phyloP scores from a whole-genome alignment of 1,284 basidiomycete species.

The Leccinum subfulvum region DNA sequence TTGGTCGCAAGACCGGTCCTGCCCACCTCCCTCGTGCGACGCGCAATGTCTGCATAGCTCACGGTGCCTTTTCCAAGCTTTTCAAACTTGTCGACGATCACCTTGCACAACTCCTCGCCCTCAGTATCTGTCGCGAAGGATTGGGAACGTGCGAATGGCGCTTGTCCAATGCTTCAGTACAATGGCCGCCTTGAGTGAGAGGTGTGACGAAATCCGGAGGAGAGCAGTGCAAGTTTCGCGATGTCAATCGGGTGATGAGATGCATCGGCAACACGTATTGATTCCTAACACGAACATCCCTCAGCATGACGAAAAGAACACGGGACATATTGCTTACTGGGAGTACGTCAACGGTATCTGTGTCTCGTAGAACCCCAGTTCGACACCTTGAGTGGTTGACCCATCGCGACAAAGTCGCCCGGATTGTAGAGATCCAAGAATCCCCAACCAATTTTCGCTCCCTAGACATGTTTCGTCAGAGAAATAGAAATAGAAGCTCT shows the following conservation, averaged over 20 bases:
- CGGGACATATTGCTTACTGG: slow-evolving; percentile 53
- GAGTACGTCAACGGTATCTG: slow-evolving; percentile 92
- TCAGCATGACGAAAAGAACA: not conserved
- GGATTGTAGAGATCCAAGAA: slow-evolving; percentile 94
- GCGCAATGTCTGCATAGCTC: slow-evolving; percentile 94
- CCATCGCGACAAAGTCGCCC: slow-evolving; percentile 87
- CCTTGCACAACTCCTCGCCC: slow-evolving; percentile 77
- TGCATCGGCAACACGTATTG: slow-evolving; percentile 73
- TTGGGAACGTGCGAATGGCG: slow-evolving; percentile 78
- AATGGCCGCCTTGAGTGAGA: slow-evolving; percentile 80
- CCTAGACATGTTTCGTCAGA: slow-evolving; percentile 47
- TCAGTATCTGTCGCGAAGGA: slow-evolving; percentile 52
- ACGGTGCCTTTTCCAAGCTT: slow-evolving; percentile 69
- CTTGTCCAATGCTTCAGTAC: slow-evolving; percentile 97
- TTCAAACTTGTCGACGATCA: slow-evolving; percentile 88
- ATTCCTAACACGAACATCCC: slow-evolving; percentile 51
- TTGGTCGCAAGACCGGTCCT: slow-evolving; percentile 84
- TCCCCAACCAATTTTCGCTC: slow-evolving; percentile 92
- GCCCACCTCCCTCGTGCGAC: slow-evolving; percentile 91
- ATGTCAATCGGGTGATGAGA: slow-evolving; percentile 81
- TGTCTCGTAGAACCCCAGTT: slow-evolving; percentile 90
- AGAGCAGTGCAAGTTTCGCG: slow-evolving; percentile 82
- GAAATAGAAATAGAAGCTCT: not conserved
- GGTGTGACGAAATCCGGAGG: slow-evolving; percentile 84
- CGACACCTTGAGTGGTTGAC: slow-evolving; percentile 89